Conservation (phyloP, 2,329 filamentous ascomycete species). For the Cladosporium colombiae region DNA sequence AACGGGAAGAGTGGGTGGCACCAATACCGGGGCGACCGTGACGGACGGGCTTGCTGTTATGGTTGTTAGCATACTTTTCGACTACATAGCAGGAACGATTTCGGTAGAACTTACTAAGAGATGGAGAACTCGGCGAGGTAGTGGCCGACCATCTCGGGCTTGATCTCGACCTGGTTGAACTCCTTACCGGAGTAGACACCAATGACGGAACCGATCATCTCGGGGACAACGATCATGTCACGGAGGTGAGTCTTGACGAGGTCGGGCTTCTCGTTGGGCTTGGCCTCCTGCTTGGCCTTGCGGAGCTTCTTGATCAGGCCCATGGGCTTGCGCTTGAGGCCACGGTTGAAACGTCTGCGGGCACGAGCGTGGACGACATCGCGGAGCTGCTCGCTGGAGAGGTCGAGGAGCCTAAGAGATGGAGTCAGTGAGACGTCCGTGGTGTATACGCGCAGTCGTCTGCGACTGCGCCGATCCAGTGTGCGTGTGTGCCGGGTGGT, state of each 20-base stretch:
- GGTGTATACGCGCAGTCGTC: constrained; percentile 26
- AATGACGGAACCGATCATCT: constrained; percentile 99
- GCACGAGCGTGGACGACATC: constrained; percentile 99
- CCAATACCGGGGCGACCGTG: constrained; percentile 99
- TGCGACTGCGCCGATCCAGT: neutral
- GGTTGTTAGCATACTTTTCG: constrained; percentile 51
- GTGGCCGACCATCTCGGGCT: constrained; percentile 99
- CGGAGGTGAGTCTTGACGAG: constrained; percentile 99
- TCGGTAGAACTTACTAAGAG: constrained; percentile 80
- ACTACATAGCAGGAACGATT: neutral
- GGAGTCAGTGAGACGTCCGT: constrained; percentile 41
- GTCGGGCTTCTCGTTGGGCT: constrained; percentile 99
- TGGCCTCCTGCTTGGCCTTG: constrained; percentile 98
- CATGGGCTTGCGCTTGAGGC: constrained; percentile 99
- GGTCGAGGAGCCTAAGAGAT: constrained; percentile 77
- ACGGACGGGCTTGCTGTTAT: constrained; percentile 93
- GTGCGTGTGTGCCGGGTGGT: constrained; percentile 4
- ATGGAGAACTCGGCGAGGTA: constrained; percentile 99
- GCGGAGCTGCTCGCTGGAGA: constrained; percentile 96
- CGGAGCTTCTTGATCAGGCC: constrained; percentile 99
- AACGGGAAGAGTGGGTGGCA: constrained; percentile 99
- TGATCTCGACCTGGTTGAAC: constrained; percentile 99
- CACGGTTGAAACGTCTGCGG: constrained; percentile 98
- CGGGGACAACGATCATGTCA: constrained; percentile 99
- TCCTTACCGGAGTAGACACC: constrained; percentile 99